Conservation (phyloP, 192 early-diverging fungal genomes). For the Coemansia sp. region DNA sequence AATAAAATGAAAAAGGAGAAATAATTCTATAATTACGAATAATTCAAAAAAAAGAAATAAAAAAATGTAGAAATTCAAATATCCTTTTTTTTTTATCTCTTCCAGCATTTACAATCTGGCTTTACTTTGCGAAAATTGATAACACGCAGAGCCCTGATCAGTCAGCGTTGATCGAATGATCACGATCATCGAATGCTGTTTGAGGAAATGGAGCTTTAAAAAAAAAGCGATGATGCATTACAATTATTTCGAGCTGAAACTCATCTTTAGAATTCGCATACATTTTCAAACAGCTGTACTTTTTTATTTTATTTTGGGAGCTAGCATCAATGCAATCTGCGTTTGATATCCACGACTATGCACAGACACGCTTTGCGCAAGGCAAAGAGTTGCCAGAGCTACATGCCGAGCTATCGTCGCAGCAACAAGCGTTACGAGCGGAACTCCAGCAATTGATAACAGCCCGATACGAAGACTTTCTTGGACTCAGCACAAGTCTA, state of each 20-base stretch:
- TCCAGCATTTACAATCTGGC: too few relatives aligned
- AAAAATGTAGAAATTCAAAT: neutral
- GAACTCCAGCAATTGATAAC: slow-evolving; percentile 35
- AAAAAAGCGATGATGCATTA: neutral
- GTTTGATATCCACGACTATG: slow-evolving; percentile 32
- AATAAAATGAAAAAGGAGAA: neutral
- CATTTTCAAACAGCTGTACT: too few relatives aligned
- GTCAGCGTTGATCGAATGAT: too few relatives aligned
- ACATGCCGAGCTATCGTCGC: slow-evolving; percentile 28
- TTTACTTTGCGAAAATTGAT: too few relatives aligned
- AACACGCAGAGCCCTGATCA: too few relatives aligned
- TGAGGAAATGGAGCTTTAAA: neutral
- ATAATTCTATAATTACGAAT: neutral
- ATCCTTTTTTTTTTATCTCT: too few relatives aligned
- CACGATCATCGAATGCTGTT: too few relatives aligned
- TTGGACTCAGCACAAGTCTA: slow-evolving; percentile 38
- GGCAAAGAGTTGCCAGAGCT: slow-evolving; percentile 26
- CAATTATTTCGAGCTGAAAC: too few relatives aligned
- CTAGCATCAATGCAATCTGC: neutral
- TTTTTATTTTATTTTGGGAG: neutral
- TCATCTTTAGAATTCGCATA: too few relatives aligned
- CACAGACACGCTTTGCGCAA: slow-evolving; percentile 16
- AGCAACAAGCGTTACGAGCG: slow-evolving; percentile 14
- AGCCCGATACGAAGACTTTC: slow-evolving; percentile 42
- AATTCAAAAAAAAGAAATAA: neutral